phyloP scores from a whole-genome alignment of 345 rosid species.

The Euphorbia lathyris region DNA sequence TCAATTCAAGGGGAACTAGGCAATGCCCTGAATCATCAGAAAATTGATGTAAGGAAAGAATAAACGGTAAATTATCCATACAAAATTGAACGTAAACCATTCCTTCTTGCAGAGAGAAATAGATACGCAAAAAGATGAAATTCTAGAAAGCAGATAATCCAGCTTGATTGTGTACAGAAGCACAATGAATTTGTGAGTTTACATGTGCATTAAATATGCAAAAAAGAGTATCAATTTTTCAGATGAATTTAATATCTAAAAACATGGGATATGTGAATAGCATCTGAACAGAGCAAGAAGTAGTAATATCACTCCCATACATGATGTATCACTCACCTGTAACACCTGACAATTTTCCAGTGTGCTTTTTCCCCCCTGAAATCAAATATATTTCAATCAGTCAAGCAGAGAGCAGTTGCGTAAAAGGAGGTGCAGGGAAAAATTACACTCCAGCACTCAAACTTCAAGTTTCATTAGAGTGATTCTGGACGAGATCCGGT shows the following conservation, averaged over 20 bases:
- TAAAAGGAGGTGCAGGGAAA: neutral
- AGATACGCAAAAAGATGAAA: neutral
- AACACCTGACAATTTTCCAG: conserved; percentile 92
- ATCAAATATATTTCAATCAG: neutral
- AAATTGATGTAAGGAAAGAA: neutral
- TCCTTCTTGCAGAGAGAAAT: neutral
- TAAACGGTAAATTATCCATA: neutral
- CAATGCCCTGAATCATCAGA: neutral
- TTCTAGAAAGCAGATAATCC: neutral
- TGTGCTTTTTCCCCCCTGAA: conserved; percentile 95
- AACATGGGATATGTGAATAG: neutral
- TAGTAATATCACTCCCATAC: neutral
- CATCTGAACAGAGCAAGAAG: neutral
- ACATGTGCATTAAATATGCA: neutral
- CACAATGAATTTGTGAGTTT: neutral
- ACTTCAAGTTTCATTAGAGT: neutral
- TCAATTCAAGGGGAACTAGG: neutral
- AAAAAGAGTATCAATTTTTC: neutral
- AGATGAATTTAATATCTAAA: neutral
- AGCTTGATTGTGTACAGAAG: neutral
- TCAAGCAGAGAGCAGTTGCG: neutral
- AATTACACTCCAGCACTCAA: neutral
- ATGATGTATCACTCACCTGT: conserved; percentile 55
- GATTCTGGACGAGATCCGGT: neutral
- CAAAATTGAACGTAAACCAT: neutral